Percentiles rank a stretch among this genome's conserved stretches.
Conservation (phyloP, 2,329 filamentous ascomycete genomes). For the Hypoxylon sp. region DNA sequence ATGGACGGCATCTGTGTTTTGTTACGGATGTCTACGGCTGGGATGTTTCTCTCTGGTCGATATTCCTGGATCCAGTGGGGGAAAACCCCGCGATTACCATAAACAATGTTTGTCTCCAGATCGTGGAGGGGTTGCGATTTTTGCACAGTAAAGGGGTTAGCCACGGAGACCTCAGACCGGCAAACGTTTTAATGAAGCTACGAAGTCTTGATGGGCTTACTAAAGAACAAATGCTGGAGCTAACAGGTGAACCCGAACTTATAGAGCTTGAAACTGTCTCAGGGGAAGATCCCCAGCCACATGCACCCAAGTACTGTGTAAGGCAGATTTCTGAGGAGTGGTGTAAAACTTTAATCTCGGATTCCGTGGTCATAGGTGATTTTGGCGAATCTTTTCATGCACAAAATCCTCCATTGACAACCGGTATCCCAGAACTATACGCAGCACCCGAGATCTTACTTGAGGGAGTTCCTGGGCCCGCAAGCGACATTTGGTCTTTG, state of each 20-base stretch:
- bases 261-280: neutral
- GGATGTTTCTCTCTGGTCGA: neutral
- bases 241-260: neutral
- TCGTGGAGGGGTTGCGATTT: neutral
- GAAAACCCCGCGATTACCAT: neutral
- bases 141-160: neutral
- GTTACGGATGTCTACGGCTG: conserved; percentile 26
- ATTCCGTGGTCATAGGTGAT: neutral
- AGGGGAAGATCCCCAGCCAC: neutral
- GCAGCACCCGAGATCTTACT: neutral
- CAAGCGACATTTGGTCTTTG: neutral
- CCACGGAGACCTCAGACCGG: neutral
- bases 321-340: neutral
- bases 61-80: neutral
- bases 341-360: neutral
- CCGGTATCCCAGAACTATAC: neutral
- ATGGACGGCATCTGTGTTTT: conserved; percentile 32
- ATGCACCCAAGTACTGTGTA: neutral
- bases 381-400: neutral
- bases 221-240: neutral
- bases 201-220: conserved; percentile 1
- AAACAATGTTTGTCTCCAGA: neutral
- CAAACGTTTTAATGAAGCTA: neutral
- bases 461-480: neutral
- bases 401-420: neutral